Percentiles rank a stretch among this genome's conserved stretches.
Conservation (phyloP, 148 eudicot species). For the Persicaria maculosa region DNA sequence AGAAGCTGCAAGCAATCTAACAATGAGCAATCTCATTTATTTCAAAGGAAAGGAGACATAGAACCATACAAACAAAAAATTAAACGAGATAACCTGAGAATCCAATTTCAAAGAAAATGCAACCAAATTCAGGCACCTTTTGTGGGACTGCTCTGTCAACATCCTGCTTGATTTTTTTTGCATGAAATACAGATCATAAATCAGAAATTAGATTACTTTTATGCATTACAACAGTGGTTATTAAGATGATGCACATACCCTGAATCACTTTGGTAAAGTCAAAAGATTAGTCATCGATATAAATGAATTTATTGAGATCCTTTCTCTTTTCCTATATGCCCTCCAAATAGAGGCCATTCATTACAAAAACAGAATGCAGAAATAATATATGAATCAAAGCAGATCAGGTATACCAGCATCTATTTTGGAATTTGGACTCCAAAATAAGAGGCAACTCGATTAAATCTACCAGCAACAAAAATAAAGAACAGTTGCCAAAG, state of each 20-base stretch:
- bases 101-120: neutral
- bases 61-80: neutral
- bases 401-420: neutral
- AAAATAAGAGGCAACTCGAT: no score
- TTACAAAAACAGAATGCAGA: neutral
- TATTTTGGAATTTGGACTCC: no score
- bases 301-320: neutral
- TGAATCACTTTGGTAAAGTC: neutral
- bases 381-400: neutral
- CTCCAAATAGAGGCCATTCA: neutral
- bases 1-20: neutral
- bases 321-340: neutral
- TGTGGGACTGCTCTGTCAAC: neutral
- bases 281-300: neutral
- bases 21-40: neutral
- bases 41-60: neutral
- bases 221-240: neutral
- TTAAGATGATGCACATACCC: neutral
- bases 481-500: no score
- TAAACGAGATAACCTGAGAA: neutral
- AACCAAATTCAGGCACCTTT: conserved; percentile 2
- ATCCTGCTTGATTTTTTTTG: neutral
- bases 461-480: no score
- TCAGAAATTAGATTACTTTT: neutral
- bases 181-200: neutral